Percentiles rank a stretch among this genome's conserved stretches.
These are phyloP conservation scores for Trichoderma arundinaceum DNA, from an alignment of 2,329 filamentous ascomycete species.

Conservation along the genomic window DNA sequence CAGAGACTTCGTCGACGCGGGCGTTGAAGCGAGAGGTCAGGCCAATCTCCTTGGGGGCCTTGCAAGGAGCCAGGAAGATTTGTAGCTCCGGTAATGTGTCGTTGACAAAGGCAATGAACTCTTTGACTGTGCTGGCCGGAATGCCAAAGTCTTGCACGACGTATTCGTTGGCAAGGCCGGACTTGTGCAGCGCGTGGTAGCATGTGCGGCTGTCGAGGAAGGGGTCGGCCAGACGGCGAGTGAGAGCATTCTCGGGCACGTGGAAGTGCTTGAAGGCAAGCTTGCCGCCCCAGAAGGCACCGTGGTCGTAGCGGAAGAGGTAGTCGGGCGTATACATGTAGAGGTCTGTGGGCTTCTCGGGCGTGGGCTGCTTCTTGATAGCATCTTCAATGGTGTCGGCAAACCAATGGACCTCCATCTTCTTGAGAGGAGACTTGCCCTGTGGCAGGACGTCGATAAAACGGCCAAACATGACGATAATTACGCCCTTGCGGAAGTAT, in stretches of 20 bases:
- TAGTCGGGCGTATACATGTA: constrained; percentile 57
- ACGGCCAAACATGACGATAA: constrained; percentile 58
- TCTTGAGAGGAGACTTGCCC: constrained; percentile 50
- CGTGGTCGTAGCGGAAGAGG: constrained; percentile 63
- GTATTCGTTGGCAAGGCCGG: constrained; percentile 53
- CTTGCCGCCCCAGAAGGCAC: constrained; percentile 60
- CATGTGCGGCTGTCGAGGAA: constrained; percentile 60
- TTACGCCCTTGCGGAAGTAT: constrained; percentile 52
- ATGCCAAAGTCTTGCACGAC: constrained; percentile 57
- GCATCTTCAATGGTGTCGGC: constrained; percentile 40
- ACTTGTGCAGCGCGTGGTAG: constrained; percentile 58
- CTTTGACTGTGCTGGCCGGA: constrained; percentile 38
- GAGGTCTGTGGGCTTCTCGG: constrained; percentile 35
- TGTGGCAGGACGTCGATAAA: constrained; percentile 51
- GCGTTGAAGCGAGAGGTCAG: constrained; percentile 44
- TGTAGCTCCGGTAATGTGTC: constrained; percentile 41
- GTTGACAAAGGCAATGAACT: constrained; percentile 42
- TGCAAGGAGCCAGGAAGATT: constrained; percentile 42
- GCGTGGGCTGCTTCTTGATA: constrained; percentile 38
- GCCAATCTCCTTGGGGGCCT: constrained; percentile 40
- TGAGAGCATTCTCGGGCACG: constrained; percentile 57
- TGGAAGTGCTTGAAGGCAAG: constrained; percentile 58
- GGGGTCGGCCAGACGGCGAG: constrained; percentile 56
- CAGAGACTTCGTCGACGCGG: constrained; percentile 40
- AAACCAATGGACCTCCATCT: constrained; percentile 43